phyloP scores from a whole-genome alignment of 441 rosid species.

The Populus hybrid region DNA sequence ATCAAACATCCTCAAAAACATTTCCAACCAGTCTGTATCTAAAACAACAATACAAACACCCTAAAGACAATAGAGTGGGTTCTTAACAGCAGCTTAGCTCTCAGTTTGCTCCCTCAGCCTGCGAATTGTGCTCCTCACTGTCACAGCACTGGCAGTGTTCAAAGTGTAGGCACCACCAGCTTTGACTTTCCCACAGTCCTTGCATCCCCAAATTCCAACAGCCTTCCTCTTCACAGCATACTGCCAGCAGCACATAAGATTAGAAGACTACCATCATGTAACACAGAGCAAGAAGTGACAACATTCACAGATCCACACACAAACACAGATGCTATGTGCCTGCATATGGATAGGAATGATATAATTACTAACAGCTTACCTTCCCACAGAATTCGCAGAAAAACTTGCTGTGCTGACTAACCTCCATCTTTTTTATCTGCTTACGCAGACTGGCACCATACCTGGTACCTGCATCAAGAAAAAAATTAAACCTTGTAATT shows the following conservation, averaged over 20 bases:
- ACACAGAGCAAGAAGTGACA: neutral
- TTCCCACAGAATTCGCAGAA: conserved; percentile 98
- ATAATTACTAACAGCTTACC: conserved; percentile 33
- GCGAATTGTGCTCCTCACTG: conserved; percentile 79
- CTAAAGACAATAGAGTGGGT: neutral
- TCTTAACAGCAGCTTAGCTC: conserved; percentile 37
- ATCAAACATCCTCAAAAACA: conserved; percentile 11
- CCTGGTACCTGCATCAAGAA: conserved; percentile 56
- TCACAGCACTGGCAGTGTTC: conserved; percentile 83
- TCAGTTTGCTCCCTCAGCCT: conserved; percentile 94
- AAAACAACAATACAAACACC: conserved; percentile 1
- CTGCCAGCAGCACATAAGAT: neutral
- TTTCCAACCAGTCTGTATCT: conserved; percentile 1
- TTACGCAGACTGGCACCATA: conserved; percentile 97
- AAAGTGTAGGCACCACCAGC: too few species aligned
- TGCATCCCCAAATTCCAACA: too few species aligned
- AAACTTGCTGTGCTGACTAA: conserved; percentile 85
- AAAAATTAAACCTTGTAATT: neutral
- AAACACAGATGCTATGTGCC: neutral
- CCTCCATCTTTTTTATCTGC: conserved; percentile 95
- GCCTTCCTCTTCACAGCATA: conserved; percentile 6
- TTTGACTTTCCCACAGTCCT: too few species aligned
- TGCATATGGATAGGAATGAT: too few species aligned
- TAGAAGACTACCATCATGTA: neutral
- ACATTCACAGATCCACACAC: neutral